Evolutionary conservation across 257 asterid genomes (phyloP).

Genomic region (Solanum infundibuliforme): DNA sequence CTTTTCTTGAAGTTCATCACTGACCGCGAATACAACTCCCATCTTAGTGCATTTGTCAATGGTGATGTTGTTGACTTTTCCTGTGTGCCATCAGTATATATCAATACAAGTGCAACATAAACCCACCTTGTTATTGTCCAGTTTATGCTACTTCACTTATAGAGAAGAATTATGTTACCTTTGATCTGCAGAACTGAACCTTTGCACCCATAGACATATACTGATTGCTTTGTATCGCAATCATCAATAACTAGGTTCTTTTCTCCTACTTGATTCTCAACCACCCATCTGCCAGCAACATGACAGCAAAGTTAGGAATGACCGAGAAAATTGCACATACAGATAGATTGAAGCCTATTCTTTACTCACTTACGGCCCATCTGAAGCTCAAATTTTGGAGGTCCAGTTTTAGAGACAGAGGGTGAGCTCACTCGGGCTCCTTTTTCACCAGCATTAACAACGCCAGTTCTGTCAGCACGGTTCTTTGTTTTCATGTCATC

Average conservation of each 20-base stretch:
- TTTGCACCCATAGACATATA: slow-evolving; percentile 85
- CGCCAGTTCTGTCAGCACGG: slow-evolving; percentile 61
- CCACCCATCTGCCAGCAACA: slow-evolving; percentile 72
- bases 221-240: slow-evolving; percentile 91
- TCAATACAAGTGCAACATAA: neutral
- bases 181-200: slow-evolving; percentile 80
- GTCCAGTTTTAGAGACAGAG: slow-evolving; percentile 64
- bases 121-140: neutral
- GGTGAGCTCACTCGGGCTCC: slow-evolving; percentile 37
- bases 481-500: slow-evolving; percentile 94
- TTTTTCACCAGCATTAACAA: slow-evolving; percentile 52
- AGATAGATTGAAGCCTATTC: neutral
- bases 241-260: slow-evolving; percentile 81
- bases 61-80: slow-evolving; percentile 96
- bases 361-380: slow-evolving; percentile 99
- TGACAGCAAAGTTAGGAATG: slow-evolving; percentile 2
- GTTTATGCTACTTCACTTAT: neutral
- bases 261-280: slow-evolving; percentile 86
- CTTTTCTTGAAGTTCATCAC: slow-evolving; percentile 5
- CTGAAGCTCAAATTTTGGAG: slow-evolving; percentile 92
- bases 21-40: slow-evolving; percentile 90
- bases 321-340: neutral
- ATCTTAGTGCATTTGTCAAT: slow-evolving; percentile 93
- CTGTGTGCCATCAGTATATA: slow-evolving; percentile 24
- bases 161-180: slow-evolving; percentile 35